Percentiles rank a stretch among this genome's conserved stretches.
Conservation (phyloP, 140 eudicot species). For the Bidens hawaiensis region DNA sequence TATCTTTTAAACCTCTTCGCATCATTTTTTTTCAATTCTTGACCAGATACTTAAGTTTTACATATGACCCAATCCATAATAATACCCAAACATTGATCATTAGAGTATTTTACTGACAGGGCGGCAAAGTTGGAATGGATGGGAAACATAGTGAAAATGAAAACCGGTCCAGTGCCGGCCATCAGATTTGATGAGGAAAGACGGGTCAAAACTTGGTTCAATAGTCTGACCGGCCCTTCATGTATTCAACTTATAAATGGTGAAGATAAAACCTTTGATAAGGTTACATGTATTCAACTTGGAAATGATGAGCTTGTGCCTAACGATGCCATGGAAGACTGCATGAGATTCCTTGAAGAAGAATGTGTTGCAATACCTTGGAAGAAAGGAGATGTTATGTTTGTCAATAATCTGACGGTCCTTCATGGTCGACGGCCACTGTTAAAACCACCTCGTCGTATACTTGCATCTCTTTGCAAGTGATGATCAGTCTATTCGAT, state of each 20-base stretch:
- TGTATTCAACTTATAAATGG: too few species aligned
- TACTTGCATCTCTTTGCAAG: slow-evolving; percentile 66
- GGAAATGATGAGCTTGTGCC: slow-evolving; percentile 51
- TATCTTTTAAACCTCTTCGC: too few species aligned
- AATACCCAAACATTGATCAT: neutral
- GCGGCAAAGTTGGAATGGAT: slow-evolving; percentile 66
- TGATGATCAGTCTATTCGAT: slow-evolving; percentile 4
- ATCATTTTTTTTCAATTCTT: too few species aligned
- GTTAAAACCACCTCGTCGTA: slow-evolving; percentile 52
- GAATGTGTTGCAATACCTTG: too few species aligned
- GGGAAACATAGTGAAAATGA: slow-evolving; percentile 41
- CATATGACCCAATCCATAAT: neutral
- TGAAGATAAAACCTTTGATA: slow-evolving; percentile 25
- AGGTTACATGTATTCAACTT: slow-evolving; percentile 11
- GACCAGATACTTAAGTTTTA: too few species aligned
- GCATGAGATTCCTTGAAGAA: slow-evolving; percentile 40
- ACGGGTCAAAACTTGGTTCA: slow-evolving; percentile 56
- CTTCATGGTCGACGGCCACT: slow-evolving; percentile 38
- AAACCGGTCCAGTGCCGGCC: slow-evolving; percentile 19
- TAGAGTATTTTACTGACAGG: slow-evolving; percentile 24
- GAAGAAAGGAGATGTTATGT: slow-evolving; percentile 19
- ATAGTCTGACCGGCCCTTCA: slow-evolving; percentile 43
- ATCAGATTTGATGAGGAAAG: slow-evolving; percentile 21
- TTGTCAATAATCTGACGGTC: neutral
- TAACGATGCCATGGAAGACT: slow-evolving; percentile 29